phyloP scores from a whole-genome alignment of 495 filamentous ascomycete genomes.

The Neurospora cerealis region DNA sequence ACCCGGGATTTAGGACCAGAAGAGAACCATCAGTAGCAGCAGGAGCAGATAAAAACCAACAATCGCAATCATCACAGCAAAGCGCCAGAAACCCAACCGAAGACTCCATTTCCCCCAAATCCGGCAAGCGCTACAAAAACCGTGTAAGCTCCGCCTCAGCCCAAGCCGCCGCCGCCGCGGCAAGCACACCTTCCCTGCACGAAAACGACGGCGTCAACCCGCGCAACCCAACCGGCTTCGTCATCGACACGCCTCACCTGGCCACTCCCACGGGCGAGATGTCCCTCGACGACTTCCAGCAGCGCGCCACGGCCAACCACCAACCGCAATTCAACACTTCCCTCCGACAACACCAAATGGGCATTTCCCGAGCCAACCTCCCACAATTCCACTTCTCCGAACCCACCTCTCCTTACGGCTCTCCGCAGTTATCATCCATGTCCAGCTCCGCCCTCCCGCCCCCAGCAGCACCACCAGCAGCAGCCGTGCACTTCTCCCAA shows the following conservation, averaged over 20 bases:
- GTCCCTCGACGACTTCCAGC: slow-evolving; percentile 23
- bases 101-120: slow-evolving; percentile 27
- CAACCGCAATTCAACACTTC: not conserved
- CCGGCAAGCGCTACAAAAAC: not conserved
- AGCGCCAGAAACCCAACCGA: slow-evolving; percentile 2
- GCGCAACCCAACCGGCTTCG: not conserved
- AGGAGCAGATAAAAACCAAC: not conserved
- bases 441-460: not conserved
- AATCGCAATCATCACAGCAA: not conserved
- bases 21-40: not conserved
- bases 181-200: not conserved
- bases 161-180: not conserved
- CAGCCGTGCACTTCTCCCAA: not conserved
- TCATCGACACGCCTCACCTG: slow-evolving; percentile 20
- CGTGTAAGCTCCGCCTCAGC: not conserved
- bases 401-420: not conserved
- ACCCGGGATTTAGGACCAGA: not conserved
- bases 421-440: not conserved
- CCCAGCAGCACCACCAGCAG: not conserved
- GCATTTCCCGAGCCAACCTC: not conserved
- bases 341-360: not conserved
- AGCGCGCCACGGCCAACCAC: not conserved
- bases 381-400: not conserved
- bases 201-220: not conserved
- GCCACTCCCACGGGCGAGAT: slow-evolving; percentile 29